Evolutionary conservation across 805 yeast genomes (phyloP).

Genomic region (Scheffersomyces ergatensis): DNA sequence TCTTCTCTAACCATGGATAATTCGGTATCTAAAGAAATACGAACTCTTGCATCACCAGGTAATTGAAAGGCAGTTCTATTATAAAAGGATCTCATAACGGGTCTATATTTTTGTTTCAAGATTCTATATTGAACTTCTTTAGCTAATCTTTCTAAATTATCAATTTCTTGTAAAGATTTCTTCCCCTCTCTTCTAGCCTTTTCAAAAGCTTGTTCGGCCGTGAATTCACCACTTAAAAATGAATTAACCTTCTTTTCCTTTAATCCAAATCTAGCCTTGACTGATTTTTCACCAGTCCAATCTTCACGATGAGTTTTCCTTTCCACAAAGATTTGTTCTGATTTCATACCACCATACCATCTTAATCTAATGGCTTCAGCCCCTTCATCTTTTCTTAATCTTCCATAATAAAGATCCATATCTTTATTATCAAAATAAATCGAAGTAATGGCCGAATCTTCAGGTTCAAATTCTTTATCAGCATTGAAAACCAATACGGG

Average conservation of each 20-base stretch:
- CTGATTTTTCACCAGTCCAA: conserved; percentile 99
- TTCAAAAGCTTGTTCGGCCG: conserved; percentile 87
- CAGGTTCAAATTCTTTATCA: conserved; percentile 90
- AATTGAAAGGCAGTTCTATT: conserved; percentile 98
- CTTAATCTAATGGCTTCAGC: conserved; percentile 97
- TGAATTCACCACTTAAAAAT: conserved; percentile 77
- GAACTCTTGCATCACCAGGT: conserved; percentile 98
- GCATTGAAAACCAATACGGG: conserved; percentile 97
- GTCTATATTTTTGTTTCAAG: conserved; percentile 79
- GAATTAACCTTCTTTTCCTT: conserved; percentile 89
- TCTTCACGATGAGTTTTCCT: conserved; percentile 98
- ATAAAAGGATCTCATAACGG: conserved; percentile 93
- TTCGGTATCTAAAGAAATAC: conserved; percentile 97
- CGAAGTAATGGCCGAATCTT: conserved; percentile 95
- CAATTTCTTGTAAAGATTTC: conserved; percentile 83
- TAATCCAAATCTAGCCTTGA: conserved; percentile 90
- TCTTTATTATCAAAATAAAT: conserved; percentile 90
- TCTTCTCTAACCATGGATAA: conserved; percentile 97
- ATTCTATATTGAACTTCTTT: conserved; percentile 90
- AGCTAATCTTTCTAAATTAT: conserved; percentile 87
- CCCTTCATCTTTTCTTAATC: conserved; percentile 95
- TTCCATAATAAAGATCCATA: conserved; percentile 89
- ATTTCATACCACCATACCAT: conserved; percentile 98
- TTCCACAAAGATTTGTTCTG: conserved; percentile 91
- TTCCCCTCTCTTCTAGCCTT: conserved; percentile 92